A percentile compares a stretch with the other conserved stretches of the same genome.
These are phyloP conservation scores for Casuarina cunninghamiana DNA, from an alignment of 306 rosid genomes.

Conservation along the genomic window DNA sequence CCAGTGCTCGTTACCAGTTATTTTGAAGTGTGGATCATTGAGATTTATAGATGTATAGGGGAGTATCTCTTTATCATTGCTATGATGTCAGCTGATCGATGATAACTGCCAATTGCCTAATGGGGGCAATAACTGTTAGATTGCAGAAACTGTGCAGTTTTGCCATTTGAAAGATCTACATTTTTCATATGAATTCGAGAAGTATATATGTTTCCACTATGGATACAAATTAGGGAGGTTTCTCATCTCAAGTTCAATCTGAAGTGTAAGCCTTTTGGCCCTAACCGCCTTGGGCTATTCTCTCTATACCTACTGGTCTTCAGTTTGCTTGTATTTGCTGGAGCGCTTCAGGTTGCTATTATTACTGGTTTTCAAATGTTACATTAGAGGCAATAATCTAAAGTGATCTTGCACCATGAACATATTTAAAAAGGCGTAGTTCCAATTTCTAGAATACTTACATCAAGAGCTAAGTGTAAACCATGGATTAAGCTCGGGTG, in stretches of 20 bases:
- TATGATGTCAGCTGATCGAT: background rate
- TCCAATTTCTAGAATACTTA: background rate
- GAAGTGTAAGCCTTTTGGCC: background rate
- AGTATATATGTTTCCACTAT: background rate
- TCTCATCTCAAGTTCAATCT: background rate
- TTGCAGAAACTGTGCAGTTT: background rate
- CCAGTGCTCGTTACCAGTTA: too few species aligned
- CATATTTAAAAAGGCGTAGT: background rate
- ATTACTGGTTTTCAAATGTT: background rate
- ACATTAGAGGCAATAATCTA: background rate
- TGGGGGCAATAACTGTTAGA: background rate
- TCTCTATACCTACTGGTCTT: background rate
- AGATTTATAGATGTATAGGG: background rate
- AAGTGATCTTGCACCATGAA: background rate
- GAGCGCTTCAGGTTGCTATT: background rate
- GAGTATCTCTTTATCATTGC: constrained; percentile 3
- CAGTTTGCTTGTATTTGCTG: background rate
- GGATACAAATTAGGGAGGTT: background rate
- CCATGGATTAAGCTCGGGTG: background rate
- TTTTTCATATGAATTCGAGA: background rate
- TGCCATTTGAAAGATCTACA: background rate
- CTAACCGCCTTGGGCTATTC: background rate
- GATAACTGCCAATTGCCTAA: constrained; percentile 16
- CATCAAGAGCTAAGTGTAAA: background rate
- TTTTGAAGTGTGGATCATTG: background rate